Percentiles rank a stretch among this genome's conserved stretches.
Conservation (phyloP, 805 yeast genomes). For the Cyberlindnera suaveolens region DNA sequence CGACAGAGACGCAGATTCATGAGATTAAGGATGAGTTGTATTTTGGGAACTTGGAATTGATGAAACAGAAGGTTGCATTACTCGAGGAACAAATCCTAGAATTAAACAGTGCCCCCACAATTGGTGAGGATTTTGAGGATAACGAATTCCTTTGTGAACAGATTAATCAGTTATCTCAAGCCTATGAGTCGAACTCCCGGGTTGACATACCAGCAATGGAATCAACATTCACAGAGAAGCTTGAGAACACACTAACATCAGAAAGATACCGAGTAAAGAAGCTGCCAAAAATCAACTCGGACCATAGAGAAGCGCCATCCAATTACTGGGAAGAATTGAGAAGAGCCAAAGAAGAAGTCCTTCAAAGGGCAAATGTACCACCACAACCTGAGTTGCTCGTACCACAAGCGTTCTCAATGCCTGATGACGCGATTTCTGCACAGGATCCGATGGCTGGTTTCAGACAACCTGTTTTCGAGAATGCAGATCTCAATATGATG, state of each 20-base stretch:
- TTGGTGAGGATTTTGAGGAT: constrained; percentile 2
- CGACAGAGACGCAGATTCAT: constrained; percentile 10
- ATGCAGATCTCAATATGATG: constrained; percentile 22
- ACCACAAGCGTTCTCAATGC: constrained; percentile 1
- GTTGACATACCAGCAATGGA: constrained; percentile 4
- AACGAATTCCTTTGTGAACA: constrained; percentile 4
- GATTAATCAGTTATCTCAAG: constrained; percentile 7
- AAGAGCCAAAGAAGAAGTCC: constrained; percentile 10
- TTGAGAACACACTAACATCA: constrained; percentile 3
- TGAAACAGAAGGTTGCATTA: constrained; percentile 17
- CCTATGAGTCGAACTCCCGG: constrained; percentile 3
- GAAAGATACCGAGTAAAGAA: constrained; percentile 7
- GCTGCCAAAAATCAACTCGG: constrained; percentile 10
- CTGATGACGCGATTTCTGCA: neutral
- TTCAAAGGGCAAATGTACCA: constrained; percentile 2
- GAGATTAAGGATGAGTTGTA: constrained; percentile 18
- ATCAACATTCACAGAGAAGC: constrained; percentile 2
- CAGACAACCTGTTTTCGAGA: constrained; percentile 6
- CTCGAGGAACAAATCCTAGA: constrained; percentile 16
- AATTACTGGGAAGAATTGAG: constrained; percentile 20
- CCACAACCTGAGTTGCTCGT: neutral
- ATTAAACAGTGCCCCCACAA: constrained; percentile 2
- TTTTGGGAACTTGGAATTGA: constrained; percentile 19
- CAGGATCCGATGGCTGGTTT: neutral
- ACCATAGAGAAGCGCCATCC: constrained; percentile 18